Conservation (phyloP, 2,329 filamentous ascomycete species). For the Colletotrichum sp. region DNA sequence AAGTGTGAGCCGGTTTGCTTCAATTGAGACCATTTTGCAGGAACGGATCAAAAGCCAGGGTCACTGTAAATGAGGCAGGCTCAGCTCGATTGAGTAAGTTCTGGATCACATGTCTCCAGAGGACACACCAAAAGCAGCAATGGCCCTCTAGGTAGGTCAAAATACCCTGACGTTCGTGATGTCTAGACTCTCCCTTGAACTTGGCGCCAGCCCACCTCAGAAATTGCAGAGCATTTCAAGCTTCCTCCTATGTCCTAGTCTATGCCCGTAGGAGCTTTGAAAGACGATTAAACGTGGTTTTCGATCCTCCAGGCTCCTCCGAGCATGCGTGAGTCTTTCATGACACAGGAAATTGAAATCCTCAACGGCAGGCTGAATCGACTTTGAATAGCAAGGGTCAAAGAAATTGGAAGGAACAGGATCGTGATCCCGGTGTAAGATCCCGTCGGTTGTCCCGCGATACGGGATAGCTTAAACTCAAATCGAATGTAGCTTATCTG, state of each 20-base stretch:
- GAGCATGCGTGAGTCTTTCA: background rate
- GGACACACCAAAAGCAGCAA: accelerated
- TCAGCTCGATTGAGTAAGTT: accelerated
- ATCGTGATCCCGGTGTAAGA: background rate
- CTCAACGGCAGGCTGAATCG: background rate
- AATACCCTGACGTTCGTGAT: background rate
- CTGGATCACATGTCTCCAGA: accelerated
- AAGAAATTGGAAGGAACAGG: background rate
- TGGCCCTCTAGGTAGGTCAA: background rate
- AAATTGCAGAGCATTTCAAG: background rate
- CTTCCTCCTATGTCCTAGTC: background rate
- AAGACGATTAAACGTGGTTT: background rate
- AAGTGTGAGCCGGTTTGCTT: background rate
- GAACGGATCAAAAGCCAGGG: background rate
- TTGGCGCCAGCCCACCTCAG: background rate
- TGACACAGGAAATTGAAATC: background rate
- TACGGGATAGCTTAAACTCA: background rate
- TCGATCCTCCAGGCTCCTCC: background rate
- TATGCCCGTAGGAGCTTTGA: background rate
- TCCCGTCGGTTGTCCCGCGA: background rate
- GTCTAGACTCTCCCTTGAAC: background rate
- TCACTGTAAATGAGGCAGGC: background rate
- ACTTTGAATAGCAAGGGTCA: background rate
- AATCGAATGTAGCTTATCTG: background rate
- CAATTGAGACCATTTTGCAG: background rate